Conservation (phyloP, 208 protist species). For the Acanthamoeba healyi region DNA sequence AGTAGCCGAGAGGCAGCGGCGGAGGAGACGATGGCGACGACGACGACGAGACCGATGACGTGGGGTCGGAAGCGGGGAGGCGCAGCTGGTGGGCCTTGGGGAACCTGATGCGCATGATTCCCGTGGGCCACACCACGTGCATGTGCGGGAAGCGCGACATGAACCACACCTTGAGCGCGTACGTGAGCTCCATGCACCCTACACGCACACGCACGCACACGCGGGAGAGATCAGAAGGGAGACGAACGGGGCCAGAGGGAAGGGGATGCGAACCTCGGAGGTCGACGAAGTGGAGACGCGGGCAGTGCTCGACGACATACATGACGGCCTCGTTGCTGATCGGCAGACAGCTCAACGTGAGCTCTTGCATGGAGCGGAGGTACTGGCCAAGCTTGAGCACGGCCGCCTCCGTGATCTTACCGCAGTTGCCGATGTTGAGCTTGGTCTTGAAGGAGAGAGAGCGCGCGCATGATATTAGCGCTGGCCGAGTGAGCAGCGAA, state of each 20-base stretch:
- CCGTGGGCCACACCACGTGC: constrained; percentile 51
- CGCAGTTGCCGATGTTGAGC: constrained; percentile 67
- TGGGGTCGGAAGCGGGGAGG: background rate
- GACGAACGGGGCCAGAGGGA: background rate
- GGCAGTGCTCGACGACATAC: constrained; percentile 67
- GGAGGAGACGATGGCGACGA: background rate
- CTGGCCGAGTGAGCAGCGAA: background rate
- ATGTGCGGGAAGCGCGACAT: constrained; percentile 71
- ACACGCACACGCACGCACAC: background rate
- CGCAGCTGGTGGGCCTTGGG: constrained; percentile 11
- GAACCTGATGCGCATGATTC: constrained; percentile 54
- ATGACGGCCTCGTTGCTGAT: constrained; percentile 67
- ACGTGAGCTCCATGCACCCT: constrained; percentile 59
- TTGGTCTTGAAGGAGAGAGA: background rate
- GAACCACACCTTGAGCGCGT: constrained; percentile 71
- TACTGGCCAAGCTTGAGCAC: constrained; percentile 69
- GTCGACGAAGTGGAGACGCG: constrained; percentile 35
- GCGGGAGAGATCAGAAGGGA: background rate
- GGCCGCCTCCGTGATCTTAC: constrained; percentile 14
- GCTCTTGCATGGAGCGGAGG: constrained; percentile 12
- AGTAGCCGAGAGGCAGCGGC: background rate
- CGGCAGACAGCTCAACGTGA: constrained; percentile 59
- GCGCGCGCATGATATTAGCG: too few relatives aligned
- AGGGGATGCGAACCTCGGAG: background rate
- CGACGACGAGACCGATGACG: too few relatives aligned